A percentile compares a stretch with the other conserved stretches of the same genome.
Conservation (phyloP, 139 green algal genomes). For the Nannochloris sp. region DNA sequence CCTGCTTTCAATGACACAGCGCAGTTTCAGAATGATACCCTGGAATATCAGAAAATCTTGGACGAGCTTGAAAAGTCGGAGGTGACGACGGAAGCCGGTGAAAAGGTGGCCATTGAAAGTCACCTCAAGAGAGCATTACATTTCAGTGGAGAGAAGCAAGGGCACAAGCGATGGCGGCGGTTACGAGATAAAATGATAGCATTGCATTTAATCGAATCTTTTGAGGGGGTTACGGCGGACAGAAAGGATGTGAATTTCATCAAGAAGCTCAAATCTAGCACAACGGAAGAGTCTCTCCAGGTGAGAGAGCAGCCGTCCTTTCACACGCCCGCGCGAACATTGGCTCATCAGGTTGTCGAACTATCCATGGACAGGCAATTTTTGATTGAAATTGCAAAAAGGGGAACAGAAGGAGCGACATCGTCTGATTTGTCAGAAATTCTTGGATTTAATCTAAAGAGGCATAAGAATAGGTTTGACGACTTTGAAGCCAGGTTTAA, state of each 20-base stretch:
- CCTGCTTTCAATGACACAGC: neutral
- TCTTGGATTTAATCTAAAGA: too few relatives aligned
- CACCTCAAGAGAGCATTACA: too few relatives aligned
- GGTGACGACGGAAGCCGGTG: neutral
- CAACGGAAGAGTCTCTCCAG: neutral
- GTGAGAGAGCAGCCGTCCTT: too few relatives aligned
- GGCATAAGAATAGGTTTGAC: too few relatives aligned
- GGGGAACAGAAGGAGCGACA: neutral
- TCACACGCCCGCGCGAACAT: too few relatives aligned
- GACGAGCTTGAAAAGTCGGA: neutral
- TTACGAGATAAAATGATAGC: conserved; percentile 28
- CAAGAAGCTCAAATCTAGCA: conserved; percentile 11
- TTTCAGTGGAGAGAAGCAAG: conserved; percentile 3
- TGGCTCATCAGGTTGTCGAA: conserved; percentile 20
- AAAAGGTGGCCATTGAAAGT: too few relatives aligned
- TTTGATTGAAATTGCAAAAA: neutral
- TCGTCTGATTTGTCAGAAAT: too few relatives aligned
- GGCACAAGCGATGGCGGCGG: conserved; percentile 41
- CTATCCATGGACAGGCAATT: conserved; percentile 11
- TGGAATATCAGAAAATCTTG: neutral
- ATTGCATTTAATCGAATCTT: conserved; percentile 23
- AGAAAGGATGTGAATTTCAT: conserved; percentile 24
- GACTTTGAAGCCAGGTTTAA: too few relatives aligned
- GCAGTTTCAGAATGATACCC: neutral
- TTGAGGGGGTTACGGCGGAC: conserved; percentile 10